Evolutionary conservation across 805 yeast genomes (phyloP).

Genomic region (Starmerella gropengiesseri): DNA sequence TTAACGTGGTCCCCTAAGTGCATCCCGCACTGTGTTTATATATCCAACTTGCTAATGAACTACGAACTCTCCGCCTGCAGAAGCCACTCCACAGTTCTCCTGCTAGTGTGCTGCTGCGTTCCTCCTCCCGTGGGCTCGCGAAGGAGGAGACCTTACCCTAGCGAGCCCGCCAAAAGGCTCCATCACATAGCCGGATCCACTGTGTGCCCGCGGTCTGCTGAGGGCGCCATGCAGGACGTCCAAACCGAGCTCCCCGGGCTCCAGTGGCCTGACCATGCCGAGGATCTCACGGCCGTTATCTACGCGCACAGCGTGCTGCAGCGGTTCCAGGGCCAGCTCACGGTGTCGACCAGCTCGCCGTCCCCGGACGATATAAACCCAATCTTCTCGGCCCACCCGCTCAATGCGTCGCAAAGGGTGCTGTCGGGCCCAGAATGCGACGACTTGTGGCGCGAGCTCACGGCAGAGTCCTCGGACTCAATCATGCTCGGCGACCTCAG

Average conservation of each 20-base stretch:
- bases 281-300: conserved; percentile 9
- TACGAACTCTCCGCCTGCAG: too few species aligned
- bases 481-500: conserved; percentile 5
- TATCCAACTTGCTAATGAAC: too few species aligned
- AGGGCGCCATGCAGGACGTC: neutral
- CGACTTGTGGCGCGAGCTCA: conserved; percentile 6
- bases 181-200: neutral
- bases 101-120: too few species aligned
- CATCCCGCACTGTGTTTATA: too few species aligned
- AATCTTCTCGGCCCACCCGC: conserved; percentile 12
- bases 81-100: too few species aligned
- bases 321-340: conserved; percentile 4
- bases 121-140: too few species aligned
- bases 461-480: neutral
- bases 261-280: conserved; percentile 18
- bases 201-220: neutral
- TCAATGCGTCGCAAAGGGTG: conserved; percentile 16
- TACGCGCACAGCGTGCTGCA: conserved; percentile 13
- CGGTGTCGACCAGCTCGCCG: conserved; percentile 3
- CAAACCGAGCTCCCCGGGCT: neutral
- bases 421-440: conserved; percentile 2
- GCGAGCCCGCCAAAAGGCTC: too few species aligned
- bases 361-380: conserved; percentile 7
- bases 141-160: too few species aligned
- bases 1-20: too few species aligned